Base-by-base conservation (phyloP, 805 yeast genomes). In the Kregervanrija fluxuum region DNA sequence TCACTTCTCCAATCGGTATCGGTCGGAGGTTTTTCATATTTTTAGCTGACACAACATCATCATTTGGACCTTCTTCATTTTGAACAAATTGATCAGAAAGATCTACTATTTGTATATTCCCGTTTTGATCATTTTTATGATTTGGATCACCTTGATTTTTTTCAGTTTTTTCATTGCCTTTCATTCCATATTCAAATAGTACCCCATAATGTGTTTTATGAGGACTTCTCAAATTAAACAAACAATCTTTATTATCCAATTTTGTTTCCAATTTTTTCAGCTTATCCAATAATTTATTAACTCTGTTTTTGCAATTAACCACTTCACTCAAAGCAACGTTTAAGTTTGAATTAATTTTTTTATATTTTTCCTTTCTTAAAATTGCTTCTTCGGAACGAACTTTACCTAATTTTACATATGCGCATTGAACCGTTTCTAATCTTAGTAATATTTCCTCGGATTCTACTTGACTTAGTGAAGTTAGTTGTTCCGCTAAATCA, bases 121-220 rank as follows among this genome's bases (percentile, higher is more conserved):
- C 16, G 15, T 15, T 13, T 13, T 15, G 6, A 30, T 30, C 12
- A 15, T 16, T 14, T 28, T n/a, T 32, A 11, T 16, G n/a, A 3
- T 33, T 33, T 33, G 14, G 6, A 17, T 10, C 32, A 30, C 37
- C 37, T 16, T 32, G 33, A 16, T 34, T 15, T 15, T 33, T 16
- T 40, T 45, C 44, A 45, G 42, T 28, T 45, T 33, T 17, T 33
- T 52, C 48, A 39, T 49, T 54, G 35, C 47, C 50, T 46, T 52
- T 43, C 61, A 56, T 56, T 9, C 54, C 65, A 45, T 49, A 54
- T 9, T 53, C 55, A 45, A 64, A 68, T 15, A 75, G 48, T 4
- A 60, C 56, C 4, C 71, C 71, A 54, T 71, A 75, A 50, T 75
- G 79, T 13, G 54, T 55, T 46, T 63, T 60, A 54, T 73, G 71